Evolutionary conservation across 148 eudicot genomes (phyloP), one percentile per base, ranked within the genome.

Genomic region (Camellia japonica): DNA sequence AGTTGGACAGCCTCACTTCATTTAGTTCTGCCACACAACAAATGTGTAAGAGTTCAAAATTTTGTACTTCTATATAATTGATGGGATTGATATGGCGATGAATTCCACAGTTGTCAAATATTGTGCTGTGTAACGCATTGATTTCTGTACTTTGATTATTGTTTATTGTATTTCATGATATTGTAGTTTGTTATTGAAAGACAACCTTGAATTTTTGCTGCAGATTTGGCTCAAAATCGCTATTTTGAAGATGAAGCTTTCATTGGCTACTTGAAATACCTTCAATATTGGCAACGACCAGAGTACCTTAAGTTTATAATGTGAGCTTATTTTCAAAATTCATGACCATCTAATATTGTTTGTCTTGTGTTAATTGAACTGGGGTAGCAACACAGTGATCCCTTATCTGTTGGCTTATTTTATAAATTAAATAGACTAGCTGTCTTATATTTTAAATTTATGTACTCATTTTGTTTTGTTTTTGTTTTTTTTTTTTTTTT

Each of bases 211-310:
- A 58, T 79, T 84, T 56, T 73, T 62, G 61, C 58, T 79, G 83
- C 84, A 93, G 99, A 96, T 90, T 90, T 96, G 89, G 99, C 97
- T 76, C 99, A 96, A 78, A 96, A 96, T 80, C 88, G 98, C 18
- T 96, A 93, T 82, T 92, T 96, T 75, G 99, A 96, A 85, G 99
- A 96, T 82, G 98, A 93, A 88, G 91, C 98, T 73, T 96, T 96
- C 75, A 92, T 93, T 74, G 95, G 98, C 64, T 96, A 96, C 89
- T 88, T 96, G 89, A 96, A 96, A 52, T 96, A 93, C 82, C 94
- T 96, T 81, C 98, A 91, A 75, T 93, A 96, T 83, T 96, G 99
- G 99, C 97, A 96, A 85, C 93, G 87, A 6, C 97, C 98, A 6
- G 98, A 96, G 82, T 96, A 93, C 80, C 68, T 91, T n/a, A 96